These are phyloP conservation scores for Heliocybe sulcata DNA, from an alignment of 1,284 basidiomycete genomes.

Conservation along the genomic window DNA sequence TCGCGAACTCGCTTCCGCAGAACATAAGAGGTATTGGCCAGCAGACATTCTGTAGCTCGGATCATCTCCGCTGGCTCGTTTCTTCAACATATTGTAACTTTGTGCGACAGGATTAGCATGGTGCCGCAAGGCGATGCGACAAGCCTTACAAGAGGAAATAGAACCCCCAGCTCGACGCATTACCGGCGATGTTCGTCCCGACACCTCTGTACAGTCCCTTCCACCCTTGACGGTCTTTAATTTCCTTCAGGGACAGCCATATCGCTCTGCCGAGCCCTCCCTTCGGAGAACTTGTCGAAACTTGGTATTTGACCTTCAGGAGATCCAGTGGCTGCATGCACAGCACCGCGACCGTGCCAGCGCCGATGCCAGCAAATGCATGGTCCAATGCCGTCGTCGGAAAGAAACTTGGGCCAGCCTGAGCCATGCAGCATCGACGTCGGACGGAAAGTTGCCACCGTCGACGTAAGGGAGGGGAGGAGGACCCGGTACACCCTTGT, in stretches of 20 bases:
- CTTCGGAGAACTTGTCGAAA: slow-evolving; percentile 62
- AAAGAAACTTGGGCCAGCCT: slow-evolving; percentile 1
- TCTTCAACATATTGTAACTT: slow-evolving; percentile 95
- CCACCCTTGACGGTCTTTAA: slow-evolving; percentile 75
- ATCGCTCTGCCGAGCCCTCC: slow-evolving; percentile 73
- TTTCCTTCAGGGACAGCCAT: slow-evolving; percentile 68
- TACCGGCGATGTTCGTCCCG: slow-evolving; percentile 89
- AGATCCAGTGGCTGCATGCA: slow-evolving; percentile 99
- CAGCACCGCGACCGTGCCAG: slow-evolving; percentile 87
- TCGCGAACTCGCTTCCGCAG: slow-evolving; percentile 89
- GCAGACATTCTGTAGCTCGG: slow-evolving; percentile 60
- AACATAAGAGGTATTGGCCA: slow-evolving; percentile 81
- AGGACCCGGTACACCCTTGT: neutral
- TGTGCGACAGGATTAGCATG: neutral
- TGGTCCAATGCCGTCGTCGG: slow-evolving; percentile 57
- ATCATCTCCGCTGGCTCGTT: slow-evolving; percentile 54
- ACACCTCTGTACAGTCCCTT: slow-evolving; percentile 89
- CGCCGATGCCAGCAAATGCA: slow-evolving; percentile 90
- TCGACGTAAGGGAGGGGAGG: neutral
- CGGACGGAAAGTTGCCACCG: neutral
- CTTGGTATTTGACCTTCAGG: slow-evolving; percentile 93
- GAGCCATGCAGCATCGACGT: neutral
- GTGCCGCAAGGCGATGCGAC: neutral
- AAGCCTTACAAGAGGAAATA: slow-evolving; percentile 92
- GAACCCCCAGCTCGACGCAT: slow-evolving; percentile 95